Base-by-base conservation (phyloP, 2,329 filamentous ascomycete species). In the Penicillium verrucosum region DNA sequence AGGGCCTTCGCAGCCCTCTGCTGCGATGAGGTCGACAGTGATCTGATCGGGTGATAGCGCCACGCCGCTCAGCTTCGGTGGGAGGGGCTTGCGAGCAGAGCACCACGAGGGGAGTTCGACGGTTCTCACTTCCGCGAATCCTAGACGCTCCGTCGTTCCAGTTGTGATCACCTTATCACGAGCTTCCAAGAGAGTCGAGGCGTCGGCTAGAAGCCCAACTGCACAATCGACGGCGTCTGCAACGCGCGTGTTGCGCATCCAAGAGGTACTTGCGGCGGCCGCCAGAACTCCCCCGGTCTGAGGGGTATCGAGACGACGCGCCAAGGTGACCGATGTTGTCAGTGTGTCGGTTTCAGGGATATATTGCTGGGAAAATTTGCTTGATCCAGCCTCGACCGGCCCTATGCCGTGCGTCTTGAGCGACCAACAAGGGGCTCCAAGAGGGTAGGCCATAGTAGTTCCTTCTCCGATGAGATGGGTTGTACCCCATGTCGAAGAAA, bases 151-250 rank as follows among this genome's bases (percentile, higher is more conserved):
- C 0, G 30, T 41, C 21, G 30, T 34, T 9, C 46, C 45, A 6
- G 5, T 40, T 5, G 38, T 41, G 47, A 57, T 47, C 3, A 55
- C 51, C 47, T 55, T 60, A 34, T 60, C 54, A 57, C 58, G 58
- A 5, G 58, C 54, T 41, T 49, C 51, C 38, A 60, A 38, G 9
- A 60, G 54, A 4, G n/a, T 2, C 7, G 51, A 34, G 21, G 55
- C 51, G 11, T 60, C 54, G 6, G 58, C 34, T 30, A 60, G 46
- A 14, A 58, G 34, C 8, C 58, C 58, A 21, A 54, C 27, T n/a
- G 58, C 58, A 45, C 58, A 60, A 25, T 60, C 58, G 14, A 52
- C 58, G 18, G 54, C 51, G 32, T 60, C 58, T 4, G 58, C 58
- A 40, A 60, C 58, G 18, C 58, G 58, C 1, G 58, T 30, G 11